A percentile compares a stretch with the other conserved stretches of the same genome.
These are phyloP conservation scores for Jacaranda copaia DNA, from an alignment of 257 asterid genomes.

Conservation along the genomic window DNA sequence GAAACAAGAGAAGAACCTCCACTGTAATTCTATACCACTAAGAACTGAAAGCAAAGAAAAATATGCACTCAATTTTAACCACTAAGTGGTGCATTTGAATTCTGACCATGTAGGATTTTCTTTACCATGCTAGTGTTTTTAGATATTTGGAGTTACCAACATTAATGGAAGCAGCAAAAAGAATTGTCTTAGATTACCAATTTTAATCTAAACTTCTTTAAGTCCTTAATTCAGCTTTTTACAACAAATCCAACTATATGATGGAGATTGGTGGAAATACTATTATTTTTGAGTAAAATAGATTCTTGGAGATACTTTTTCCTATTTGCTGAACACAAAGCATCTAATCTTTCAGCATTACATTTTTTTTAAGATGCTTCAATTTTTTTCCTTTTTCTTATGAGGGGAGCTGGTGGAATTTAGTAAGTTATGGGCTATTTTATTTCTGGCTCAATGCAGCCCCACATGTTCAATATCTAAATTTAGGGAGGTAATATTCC, in stretches of 20 bases:
- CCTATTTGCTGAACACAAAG: not conserved
- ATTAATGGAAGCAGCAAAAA: not conserved
- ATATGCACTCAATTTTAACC: no score
- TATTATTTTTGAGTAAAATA: not conserved
- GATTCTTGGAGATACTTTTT: not conserved
- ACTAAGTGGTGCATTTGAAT: no score
- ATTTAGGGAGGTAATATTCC: no score
- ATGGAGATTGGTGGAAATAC: not conserved
- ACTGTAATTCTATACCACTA: no score
- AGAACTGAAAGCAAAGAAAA: no score
- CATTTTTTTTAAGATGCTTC: not conserved
- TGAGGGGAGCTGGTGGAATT: no score
- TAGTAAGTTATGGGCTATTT: no score
- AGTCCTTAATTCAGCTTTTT: not conserved
- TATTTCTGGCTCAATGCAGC: no score
- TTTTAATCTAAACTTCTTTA: not conserved
- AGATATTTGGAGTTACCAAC: not conserved
- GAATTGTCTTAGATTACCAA: not conserved
- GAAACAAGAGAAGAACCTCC: no score
- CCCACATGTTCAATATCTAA: no score
- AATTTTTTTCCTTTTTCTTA: no score
- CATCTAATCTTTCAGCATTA: not conserved
- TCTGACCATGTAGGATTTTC: not conserved
- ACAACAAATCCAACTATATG: not conserved
- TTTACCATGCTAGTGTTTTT: not conserved